Percentiles rank a stretch among this genome's conserved stretches.
Evolutionary conservation across 352 stramenopile species (phyloP).

Genomic region (Phytophthora foliorum): DNA sequence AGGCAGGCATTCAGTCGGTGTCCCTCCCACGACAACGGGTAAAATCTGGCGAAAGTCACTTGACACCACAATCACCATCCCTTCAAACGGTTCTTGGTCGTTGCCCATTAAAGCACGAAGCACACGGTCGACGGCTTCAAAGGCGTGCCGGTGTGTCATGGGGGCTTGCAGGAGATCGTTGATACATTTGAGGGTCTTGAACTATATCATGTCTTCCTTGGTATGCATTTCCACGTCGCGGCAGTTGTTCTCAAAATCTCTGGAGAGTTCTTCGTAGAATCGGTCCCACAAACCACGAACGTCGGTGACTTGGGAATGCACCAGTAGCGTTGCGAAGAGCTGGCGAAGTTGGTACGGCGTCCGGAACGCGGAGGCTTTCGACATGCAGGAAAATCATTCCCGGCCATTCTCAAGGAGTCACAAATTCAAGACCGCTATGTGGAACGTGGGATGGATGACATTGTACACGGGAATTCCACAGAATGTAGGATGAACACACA

Average conservation of each 20-base stretch:
- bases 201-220: constrained; percentile 15
- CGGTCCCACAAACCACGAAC: constrained; percentile 24
- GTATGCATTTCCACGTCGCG: background rate
- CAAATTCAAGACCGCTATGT: too few relatives aligned
- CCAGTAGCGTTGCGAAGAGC: constrained; percentile 45
- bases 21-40: constrained; percentile 21
- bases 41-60: constrained; percentile 34
- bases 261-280: constrained; percentile 28
- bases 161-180: constrained; percentile 21
- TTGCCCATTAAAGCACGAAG: constrained; percentile 23
- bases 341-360: constrained; percentile 44
- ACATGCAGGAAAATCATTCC: background rate
- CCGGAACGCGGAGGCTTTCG: constrained; percentile 5
- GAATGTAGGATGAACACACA: too few relatives aligned
- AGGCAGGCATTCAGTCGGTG: too few relatives aligned
- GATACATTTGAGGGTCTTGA: constrained; percentile 18
- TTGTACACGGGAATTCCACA: too few relatives aligned
- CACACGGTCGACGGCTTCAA: constrained; percentile 37
- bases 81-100: constrained; percentile 30
- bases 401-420: background rate
- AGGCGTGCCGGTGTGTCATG: too few relatives aligned
- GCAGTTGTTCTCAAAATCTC: constrained; percentile 11
- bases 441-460: too few relatives aligned
- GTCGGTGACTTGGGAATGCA: constrained; percentile 22
- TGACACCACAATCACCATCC: constrained; percentile 35